Evolutionary conservation across 1,139 yeast species (phyloP), one percentile per base, ranked within the genome.

Genomic region (Magnusiomyces paraingens): DNA sequence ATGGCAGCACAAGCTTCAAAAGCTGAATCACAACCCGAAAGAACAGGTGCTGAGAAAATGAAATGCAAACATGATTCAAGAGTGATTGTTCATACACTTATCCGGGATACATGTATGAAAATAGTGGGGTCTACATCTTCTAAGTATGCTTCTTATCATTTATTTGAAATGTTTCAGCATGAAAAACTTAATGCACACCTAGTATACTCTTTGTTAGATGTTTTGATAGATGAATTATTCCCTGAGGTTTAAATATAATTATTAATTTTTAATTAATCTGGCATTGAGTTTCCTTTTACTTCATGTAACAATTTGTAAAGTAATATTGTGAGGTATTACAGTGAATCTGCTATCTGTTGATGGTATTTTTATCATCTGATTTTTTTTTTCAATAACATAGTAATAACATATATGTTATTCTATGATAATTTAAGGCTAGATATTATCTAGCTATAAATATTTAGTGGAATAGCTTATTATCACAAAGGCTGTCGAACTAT

Each of bases 111-210:
- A 0, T 81, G 87, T 56, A 81, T 90, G n/a, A 83, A 79, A 59
- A 78, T 89, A 0, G 88, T 90, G 58, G 96, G 97, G 0, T 68
- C 76, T 3, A 70, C 81, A 11, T 84, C 82, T 59, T 79, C 95
- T 1, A 75, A 74, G 51, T 76, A 74, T 58, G 96, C 96, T 0
- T 77, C 86, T 8, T 69, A 71, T 8, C 73, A 79, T 50, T 48
- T 87, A 1, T 86, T 86, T 66, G 79, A 77, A 15, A 77, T 85
- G 81, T 62, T 87, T 10, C 98, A 91, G 65, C 86, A 88, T 64
- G 87, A 84, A 55, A 75, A 76, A 38, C 70, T 90, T 57, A 86
- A 86, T 64, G 77, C 81, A 42, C 88, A 85, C 63, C 68, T 90
- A 53, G 64, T 84, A 0, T 77, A 82, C 58, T 78, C 80, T 53